These are phyloP conservation scores for Stephania japonica DNA, from an alignment of 164 flowering plant genomes.

Conservation along the genomic window DNA sequence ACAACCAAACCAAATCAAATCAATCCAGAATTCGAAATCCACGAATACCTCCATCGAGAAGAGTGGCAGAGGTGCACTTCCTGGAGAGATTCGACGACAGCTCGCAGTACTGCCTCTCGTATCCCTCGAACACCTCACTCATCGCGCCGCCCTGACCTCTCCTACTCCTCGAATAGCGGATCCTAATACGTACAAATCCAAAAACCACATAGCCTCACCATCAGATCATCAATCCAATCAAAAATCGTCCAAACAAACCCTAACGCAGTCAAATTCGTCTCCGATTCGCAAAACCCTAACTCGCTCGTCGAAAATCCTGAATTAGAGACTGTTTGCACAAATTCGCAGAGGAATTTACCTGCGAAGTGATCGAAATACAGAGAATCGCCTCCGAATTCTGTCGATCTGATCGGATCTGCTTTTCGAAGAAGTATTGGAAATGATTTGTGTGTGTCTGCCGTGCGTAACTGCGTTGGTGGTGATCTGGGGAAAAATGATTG, in stretches of 20 bases:
- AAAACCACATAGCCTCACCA: background rate
- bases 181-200: background rate
- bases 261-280: background rate
- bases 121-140: conserved; percentile 75
- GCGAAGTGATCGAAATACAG: background rate
- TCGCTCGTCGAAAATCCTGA: background rate
- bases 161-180: background rate
- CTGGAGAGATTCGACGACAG: conserved; percentile 61
- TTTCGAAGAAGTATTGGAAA: too few species aligned
- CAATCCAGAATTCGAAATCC: background rate
- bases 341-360: background rate
- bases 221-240: background rate
- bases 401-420: background rate
- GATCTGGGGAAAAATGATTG: too few species aligned
- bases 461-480: too few species aligned
- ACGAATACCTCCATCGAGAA: conserved; percentile 60
- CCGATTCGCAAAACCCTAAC: background rate
- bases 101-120: conserved; percentile 79
- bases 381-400: background rate
- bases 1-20: background rate
- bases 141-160: conserved; percentile 19
- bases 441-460: too few species aligned
- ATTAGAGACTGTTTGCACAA: background rate
- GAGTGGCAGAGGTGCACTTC: conserved; percentile 52
- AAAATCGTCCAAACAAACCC: background rate